Percentiles rank a stretch among this genome's conserved stretches.
These are phyloP conservation scores for Ascochyta fabae DNA, from an alignment of 2,329 filamentous ascomycete species.

Conservation along the genomic window DNA sequence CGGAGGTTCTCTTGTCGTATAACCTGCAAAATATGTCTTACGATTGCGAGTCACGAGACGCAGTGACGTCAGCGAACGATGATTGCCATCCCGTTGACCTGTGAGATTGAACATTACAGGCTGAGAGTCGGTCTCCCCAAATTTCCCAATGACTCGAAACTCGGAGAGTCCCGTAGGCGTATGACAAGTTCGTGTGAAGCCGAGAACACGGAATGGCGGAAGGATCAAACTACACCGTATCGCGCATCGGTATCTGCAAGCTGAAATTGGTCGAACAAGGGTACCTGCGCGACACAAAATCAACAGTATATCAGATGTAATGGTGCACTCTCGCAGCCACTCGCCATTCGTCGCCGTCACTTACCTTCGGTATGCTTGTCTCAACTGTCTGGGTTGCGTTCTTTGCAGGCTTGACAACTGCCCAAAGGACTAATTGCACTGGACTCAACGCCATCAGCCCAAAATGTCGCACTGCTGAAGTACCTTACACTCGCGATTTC, in stretches of 20 bases:
- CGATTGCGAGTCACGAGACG: no score
- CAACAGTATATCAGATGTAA: neutral
- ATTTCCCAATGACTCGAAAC: neutral
- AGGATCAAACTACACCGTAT: neutral
- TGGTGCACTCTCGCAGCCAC: neutral
- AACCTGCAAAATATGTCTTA: no score
- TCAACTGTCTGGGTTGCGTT: neutral
- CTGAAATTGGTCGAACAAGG: neutral
- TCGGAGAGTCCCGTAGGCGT: neutral
- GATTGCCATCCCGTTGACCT: no score
- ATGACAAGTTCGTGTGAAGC: neutral
- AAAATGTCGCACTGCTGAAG: constrained; percentile 18
- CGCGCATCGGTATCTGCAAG: neutral
- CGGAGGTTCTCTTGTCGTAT: no score
- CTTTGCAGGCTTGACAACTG: neutral
- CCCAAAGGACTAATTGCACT: constrained; percentile 1
- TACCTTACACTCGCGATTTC: constrained; percentile 14
- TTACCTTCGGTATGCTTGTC: neutral
- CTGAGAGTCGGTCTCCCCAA: no score
- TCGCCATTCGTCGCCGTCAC: neutral
- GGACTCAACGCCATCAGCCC: constrained; percentile 13
- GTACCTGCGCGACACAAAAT: neutral
- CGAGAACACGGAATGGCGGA: neutral
- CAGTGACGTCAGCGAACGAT: no score
- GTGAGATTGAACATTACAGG: no score